Base-by-base conservation (phyloP, 805 yeast genomes). In the Crinitomyces ghanaensis region DNA sequence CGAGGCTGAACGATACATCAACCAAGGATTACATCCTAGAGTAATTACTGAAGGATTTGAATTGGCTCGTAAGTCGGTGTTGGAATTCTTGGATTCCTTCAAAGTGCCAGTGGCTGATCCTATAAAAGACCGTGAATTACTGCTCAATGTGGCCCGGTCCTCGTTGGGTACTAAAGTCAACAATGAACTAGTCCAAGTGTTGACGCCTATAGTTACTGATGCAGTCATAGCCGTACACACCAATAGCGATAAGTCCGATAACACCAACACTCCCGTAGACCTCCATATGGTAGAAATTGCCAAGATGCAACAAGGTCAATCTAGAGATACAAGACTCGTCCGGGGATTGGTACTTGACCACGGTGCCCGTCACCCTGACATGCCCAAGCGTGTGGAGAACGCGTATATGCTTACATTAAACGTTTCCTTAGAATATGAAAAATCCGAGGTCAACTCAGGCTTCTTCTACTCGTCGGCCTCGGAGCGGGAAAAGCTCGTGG, bases 341-440 rank as follows among this genome's bases (percentile, higher is more conserved):
- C 75, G 71, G 48, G 98, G 98, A 29, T 70, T 91, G 46, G 98
- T 91, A 23, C 68, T 91, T 44, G 98, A 91, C 57, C 98, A 91
- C 56, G 98, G 98, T 45, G 96, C 95, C 12, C 74, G 98, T 56
- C 98, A 91, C 65, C 98, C 98, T 29, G 98, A 91, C 59, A 91
- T 91, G 98, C 98, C 98, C 38, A 80, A 76, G 44, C 62, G 75
- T 35, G 77, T 91, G 13, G 70, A 72, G 43, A 83, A 91, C 56
- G 95, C 95, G 2, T 65, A 72, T 50, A 75, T 91, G 21, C 68
- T 91, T 53, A 91, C 83, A 34, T 69, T 91, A 48, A 91, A 91
- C 56, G 98, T 91, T 28, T 82, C 95, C 4, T 65, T 91, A 47
- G 98, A 91, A 60, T 91, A 91, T 58, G 98, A 91, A 56, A 91